phyloP scores from a whole-genome alignment of 345 rosid species.

The Acer negundo region DNA sequence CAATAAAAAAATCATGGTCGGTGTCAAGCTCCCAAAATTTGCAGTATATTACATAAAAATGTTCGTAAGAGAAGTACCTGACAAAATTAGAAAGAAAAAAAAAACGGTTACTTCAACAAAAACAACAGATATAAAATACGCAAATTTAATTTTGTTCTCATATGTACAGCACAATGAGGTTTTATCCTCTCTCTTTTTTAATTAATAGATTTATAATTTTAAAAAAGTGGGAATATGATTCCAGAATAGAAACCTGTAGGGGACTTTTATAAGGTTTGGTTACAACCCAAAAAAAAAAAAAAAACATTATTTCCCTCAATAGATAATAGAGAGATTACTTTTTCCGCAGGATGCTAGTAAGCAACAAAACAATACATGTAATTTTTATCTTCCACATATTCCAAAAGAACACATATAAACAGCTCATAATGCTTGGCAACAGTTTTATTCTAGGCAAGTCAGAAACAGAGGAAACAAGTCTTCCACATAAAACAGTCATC shows the following conservation, averaged over 20 bases:
- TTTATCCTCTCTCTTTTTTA: background rate
- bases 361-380: background rate
- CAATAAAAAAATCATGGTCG: slow-evolving; percentile 95
- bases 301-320: background rate
- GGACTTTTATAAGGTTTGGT: background rate
- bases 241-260: background rate
- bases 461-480: slow-evolving; percentile 6
- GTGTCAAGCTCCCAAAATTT: slow-evolving; percentile 98
- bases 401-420: background rate
- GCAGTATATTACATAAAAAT: slow-evolving; percentile 96
- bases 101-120: background rate
- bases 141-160: background rate
- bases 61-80: slow-evolving; percentile 97
- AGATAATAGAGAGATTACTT: background rate
- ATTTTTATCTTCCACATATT: background rate
- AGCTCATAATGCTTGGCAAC: background rate
- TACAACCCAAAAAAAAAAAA: background rate
- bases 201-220: background rate
- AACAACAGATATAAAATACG: slow-evolving; percentile 1
- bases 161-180: background rate
- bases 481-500: slow-evolving; percentile 1
- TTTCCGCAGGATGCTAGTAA: background rate
- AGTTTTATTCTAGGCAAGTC: background rate
- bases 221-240: background rate
- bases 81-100: slow-evolving; percentile 9